Conservation (phyloP, 306 rosid genomes). For the Cucumis sativus region Cucumber_9930_V3 NC_026659.2:19634501-19635000, state of each 20-base stretch:
- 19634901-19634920: too few species aligned
- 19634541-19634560: too few species aligned
- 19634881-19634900: constrained; percentile 43
- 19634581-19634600: too few species aligned
- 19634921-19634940: too few species aligned
- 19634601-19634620: too few species aligned
- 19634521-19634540: too few species aligned
- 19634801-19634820: constrained; percentile 52
- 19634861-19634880: constrained; percentile 33
- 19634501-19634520: too few species aligned
- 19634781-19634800: constrained; percentile 45
- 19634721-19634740: constrained; percentile 43
- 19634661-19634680: not conserved
- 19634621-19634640: too few species aligned
- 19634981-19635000: not conserved
- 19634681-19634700: not conserved
- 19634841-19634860: constrained; percentile 49
- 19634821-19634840: constrained; percentile 48
- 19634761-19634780: constrained; percentile 28
- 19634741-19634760: constrained; percentile 67
- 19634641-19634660: too few species aligned
- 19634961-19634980: not conserved
- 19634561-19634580: too few species aligned
- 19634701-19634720: not conserved
- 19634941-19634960: too few species aligned